Percentiles rank a stretch among this genome's conserved stretches.
These are phyloP conservation scores for Bretziella fagacearum DNA, from an alignment of 2,329 filamentous ascomycete species.

Conservation along the genomic window DNA sequence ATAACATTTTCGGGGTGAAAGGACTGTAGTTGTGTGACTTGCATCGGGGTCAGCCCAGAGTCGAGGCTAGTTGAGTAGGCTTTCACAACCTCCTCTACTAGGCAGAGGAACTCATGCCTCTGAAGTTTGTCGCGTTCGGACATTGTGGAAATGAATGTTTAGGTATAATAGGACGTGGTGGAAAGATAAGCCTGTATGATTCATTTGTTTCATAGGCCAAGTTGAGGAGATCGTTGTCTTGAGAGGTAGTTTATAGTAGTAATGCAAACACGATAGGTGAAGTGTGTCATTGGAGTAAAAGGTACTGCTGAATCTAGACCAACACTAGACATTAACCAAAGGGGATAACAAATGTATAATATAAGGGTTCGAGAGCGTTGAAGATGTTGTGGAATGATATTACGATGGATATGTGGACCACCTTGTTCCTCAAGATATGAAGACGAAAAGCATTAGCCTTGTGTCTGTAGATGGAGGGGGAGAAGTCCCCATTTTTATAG, in stretches of 20 bases:
- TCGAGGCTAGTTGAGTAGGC: conserved; percentile 47
- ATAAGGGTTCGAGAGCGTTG: too few relatives aligned
- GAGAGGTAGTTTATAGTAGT: too few relatives aligned
- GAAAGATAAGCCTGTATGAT: too few relatives aligned
- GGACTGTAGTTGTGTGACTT: conserved; percentile 41
- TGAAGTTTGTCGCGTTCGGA: conserved; percentile 4
- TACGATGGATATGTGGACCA: too few relatives aligned
- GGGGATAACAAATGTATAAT: too few relatives aligned
- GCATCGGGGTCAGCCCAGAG: conserved; percentile 43
- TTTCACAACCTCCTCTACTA: conserved; percentile 43
- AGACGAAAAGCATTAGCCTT: too few relatives aligned
- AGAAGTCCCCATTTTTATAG: conserved; percentile 1
- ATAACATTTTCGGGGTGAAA: conserved; percentile 53
- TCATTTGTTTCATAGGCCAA: too few relatives aligned
- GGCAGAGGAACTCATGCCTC: conserved; percentile 43
- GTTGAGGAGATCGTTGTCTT: too few relatives aligned
- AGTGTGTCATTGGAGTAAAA: background rate
- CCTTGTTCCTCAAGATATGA: too few relatives aligned
- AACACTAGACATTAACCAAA: too few relatives aligned
- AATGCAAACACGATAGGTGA: background rate
- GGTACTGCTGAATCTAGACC: too few relatives aligned
- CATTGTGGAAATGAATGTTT: background rate
- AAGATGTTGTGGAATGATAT: too few relatives aligned
- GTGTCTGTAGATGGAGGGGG: background rate
- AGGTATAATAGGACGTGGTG: background rate